phyloP scores from a whole-genome alignment of 441 rosid genomes.

The Daphne laureola region DNA sequence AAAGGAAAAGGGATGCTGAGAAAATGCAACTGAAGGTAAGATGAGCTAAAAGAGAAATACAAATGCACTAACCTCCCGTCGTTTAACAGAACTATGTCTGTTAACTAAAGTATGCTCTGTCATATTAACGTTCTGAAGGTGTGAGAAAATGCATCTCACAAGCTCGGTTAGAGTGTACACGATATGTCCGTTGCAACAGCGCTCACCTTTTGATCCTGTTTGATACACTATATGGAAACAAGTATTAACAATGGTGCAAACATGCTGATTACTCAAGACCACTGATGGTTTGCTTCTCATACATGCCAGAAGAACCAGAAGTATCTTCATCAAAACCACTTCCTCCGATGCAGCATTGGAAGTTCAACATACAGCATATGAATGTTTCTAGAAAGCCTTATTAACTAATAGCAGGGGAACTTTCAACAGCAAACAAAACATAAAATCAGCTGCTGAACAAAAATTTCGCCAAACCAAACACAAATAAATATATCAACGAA shows the following conservation, averaged over 20 bases:
- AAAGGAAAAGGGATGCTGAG: too few species aligned
- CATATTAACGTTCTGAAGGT: constrained; percentile 56
- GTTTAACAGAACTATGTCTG: constrained; percentile 37
- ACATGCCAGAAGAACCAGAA: constrained; percentile 70
- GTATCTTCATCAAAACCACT: constrained; percentile 73
- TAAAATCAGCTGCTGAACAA: too few species aligned
- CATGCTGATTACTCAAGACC: constrained; percentile 68
- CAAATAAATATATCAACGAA: too few species aligned
- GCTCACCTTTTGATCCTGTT: constrained; percentile 65
- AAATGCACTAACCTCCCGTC: constrained; percentile 41
- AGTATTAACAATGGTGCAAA: constrained; percentile 62
- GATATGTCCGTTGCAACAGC: constrained; percentile 60
- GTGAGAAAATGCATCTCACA: constrained; percentile 61
- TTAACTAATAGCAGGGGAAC: too few species aligned
- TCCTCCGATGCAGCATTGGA: constrained; percentile 49
- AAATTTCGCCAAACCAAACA: too few species aligned
- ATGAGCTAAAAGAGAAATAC: constrained; percentile 8
- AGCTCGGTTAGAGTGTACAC: constrained; percentile 69
- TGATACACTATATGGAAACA: constrained; percentile 76
- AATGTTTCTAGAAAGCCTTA: too few species aligned
- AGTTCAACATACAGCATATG: too few species aligned
- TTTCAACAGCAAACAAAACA: too few species aligned
- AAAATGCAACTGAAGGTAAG: background rate
- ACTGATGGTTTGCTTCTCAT: constrained; percentile 68
- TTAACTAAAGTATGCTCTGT: constrained; percentile 48